phyloP scores from a whole-genome alignment of 2,329 filamentous ascomycete species.

The Neonectria punicea region DNA sequence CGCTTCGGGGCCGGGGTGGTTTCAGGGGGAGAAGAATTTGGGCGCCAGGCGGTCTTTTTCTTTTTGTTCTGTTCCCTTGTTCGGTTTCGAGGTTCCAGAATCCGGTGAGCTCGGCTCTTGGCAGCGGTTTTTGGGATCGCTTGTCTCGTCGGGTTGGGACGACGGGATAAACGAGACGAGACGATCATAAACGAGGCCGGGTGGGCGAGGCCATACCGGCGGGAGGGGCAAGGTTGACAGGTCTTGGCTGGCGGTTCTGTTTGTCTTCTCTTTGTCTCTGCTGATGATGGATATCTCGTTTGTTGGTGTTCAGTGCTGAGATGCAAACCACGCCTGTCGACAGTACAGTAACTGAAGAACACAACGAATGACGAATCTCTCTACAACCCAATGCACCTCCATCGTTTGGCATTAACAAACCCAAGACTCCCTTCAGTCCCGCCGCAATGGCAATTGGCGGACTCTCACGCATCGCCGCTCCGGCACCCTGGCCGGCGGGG shows the following conservation, averaged over 20 bases:
- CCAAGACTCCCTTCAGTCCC: background rate
- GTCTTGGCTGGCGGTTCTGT: background rate
- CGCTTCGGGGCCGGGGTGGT: background rate
- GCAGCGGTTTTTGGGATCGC: slow-evolving; percentile 26
- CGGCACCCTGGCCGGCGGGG: background rate
- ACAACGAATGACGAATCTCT: too few species aligned
- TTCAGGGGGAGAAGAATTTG: background rate
- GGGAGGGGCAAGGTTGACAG: too few species aligned
- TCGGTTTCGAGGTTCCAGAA: slow-evolving; percentile 38
- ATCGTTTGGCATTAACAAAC: background rate
- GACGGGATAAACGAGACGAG: slow-evolving; percentile 21
- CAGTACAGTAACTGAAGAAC: too few species aligned
- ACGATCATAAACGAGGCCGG: background rate
- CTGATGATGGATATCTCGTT: background rate
- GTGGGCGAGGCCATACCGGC: background rate
- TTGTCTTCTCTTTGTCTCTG: background rate
- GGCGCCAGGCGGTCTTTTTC: background rate
- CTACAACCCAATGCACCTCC: background rate
- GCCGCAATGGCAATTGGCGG: slow-evolving; percentile 25
- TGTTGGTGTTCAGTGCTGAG: background rate
- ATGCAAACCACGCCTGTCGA: background rate
- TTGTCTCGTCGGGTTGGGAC: background rate
- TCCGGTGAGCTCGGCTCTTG: slow-evolving; percentile 43
- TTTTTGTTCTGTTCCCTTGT: background rate
- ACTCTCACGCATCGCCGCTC: slow-evolving; percentile 14